Evolutionary conservation across 2,329 filamentous ascomycete genomes (phyloP), one percentile per base, ranked within the genome.

Genomic region (Fusarium equiseti): DNA sequence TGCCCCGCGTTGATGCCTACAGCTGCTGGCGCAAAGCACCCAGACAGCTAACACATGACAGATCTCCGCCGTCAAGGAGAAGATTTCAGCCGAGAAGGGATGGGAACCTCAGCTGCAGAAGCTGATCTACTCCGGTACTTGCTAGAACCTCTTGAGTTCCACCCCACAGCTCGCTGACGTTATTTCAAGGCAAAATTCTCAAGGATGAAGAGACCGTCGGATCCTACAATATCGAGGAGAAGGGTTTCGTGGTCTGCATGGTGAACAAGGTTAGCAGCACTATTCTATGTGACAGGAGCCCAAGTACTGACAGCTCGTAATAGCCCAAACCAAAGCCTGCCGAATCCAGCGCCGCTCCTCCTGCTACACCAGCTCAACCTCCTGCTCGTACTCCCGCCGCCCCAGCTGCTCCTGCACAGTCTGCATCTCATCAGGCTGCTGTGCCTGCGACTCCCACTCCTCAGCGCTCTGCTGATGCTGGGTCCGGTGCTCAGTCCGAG

Each of bases 191-290:
- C 85, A 99, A 99, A 86, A 98, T 99, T 76, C 86, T 99, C 73
- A 95, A 98, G 83, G 95, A 99, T 91, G 94, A 94, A 68, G 96
- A 98, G 79, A 97, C 95, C 4, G 92, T 99, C 75, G 94, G 94
- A 82, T 95, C 93, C 43, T 98, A 98, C 86, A 97, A 94, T 83
- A 98, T 99, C 71, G 95, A 99, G 83, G 96, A 98, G 88, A 99
- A 98, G 87, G 96, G 96, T 40, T 99, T 98, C 81, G 94, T 99
- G 77, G 96, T 99, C 66, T 99, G 96, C 85, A 97, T 99, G 90
- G 91, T 97, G 76, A 94, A 93, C 80, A 98, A 98, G 92, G 95
- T 97, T 85, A 70, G 81, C 69, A 58, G 61, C 35, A 29, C 20
- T 20, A 22, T 22, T 10, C 43, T 44, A 15, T 13, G 31, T n/a